Conservation (phyloP, 768 basidiomycete species). For the Mycena capillaripes region DNA sequence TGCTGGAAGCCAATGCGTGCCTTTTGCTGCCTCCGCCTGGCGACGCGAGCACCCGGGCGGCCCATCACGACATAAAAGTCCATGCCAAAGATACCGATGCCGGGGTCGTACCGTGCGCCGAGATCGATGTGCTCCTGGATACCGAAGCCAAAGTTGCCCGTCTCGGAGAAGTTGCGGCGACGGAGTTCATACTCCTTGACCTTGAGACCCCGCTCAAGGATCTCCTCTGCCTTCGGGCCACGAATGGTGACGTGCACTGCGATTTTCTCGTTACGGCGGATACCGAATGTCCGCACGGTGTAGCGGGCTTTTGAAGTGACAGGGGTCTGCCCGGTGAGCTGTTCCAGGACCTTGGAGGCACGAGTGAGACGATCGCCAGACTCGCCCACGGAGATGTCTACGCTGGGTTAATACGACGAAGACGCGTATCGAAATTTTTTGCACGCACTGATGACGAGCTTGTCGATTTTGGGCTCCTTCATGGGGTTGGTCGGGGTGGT, state of each 20-base stretch:
- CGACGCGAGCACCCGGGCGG: constrained; percentile 92
- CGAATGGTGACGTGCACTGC: constrained; percentile 99
- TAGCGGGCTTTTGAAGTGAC: constrained; percentile 99
- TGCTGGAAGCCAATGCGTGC: constrained; percentile 90
- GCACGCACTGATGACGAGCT: constrained; percentile 98
- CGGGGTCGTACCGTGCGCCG: constrained; percentile 98
- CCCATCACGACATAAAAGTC: constrained; percentile 99
- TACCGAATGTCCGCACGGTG: constrained; percentile 99
- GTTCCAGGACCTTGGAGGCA: constrained; percentile 99
- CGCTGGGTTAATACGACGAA: constrained; percentile 28
- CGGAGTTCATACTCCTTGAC: constrained; percentile 99
- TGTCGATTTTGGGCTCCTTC: constrained; percentile 97
- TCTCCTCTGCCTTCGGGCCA: constrained; percentile 99
- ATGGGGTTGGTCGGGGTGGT: constrained; percentile 92
- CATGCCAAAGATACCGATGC: constrained; percentile 99
- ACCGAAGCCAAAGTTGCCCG: constrained; percentile 99
- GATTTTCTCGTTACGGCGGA: constrained; percentile 99
- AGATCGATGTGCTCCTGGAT: constrained; percentile 99
- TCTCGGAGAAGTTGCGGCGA: constrained; percentile 97
- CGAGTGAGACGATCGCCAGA: constrained; percentile 99
- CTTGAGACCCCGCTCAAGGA: constrained; percentile 98
- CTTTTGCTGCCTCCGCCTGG: constrained; percentile 91
- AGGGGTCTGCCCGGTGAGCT: constrained; percentile 98
- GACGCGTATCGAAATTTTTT: constrained; percentile 3
- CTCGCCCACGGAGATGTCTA: constrained; percentile 99